A percentile compares a stretch with the other conserved stretches of the same genome.
These are phyloP conservation scores for Nothophytophthora sp. DNA, from an alignment of 352 stramenopile species.

Conservation along the genomic window DNA sequence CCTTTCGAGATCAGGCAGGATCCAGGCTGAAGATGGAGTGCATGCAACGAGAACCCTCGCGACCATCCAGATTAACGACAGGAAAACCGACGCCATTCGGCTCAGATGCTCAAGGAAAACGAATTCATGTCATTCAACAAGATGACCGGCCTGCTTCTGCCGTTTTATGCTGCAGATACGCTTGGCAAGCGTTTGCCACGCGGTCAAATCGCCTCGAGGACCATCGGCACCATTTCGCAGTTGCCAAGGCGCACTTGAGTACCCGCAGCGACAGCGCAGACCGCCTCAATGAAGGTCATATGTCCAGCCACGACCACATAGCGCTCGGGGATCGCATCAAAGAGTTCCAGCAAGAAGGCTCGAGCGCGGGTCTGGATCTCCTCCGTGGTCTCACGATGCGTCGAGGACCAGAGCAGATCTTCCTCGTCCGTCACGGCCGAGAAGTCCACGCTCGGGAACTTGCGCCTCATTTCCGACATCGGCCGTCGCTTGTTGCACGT, in stretches of 20 bases:
- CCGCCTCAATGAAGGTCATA: conserved; percentile 64
- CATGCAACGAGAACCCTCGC: too few relatives aligned
- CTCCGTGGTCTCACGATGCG: conserved; percentile 53
- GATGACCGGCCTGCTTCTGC: too few relatives aligned
- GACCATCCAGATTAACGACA: too few relatives aligned
- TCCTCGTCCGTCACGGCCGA: conserved; percentile 45
- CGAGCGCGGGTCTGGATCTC: conserved; percentile 52
- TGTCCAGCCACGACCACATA: conserved; percentile 66
- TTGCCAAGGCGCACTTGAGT: conserved; percentile 36
- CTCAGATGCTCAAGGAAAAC: too few relatives aligned
- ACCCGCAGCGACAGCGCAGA: conserved; percentile 46
- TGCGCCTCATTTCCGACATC: conserved; percentile 36
- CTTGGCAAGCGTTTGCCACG: too few relatives aligned
- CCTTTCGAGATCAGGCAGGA: too few relatives aligned
- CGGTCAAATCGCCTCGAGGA: conserved; percentile 21
- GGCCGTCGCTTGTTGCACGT: conserved; percentile 65
- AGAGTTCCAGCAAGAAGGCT: conserved; percentile 50
- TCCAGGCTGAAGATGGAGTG: too few relatives aligned
- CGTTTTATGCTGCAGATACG: too few relatives aligned
- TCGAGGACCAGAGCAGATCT: conserved; percentile 54
- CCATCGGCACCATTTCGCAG: conserved; percentile 43
- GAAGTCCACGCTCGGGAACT: conserved; percentile 70
- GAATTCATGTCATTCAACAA: too few relatives aligned
- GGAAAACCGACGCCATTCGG: too few relatives aligned
- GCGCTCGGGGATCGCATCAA: conserved; percentile 42